Percentiles rank a stretch among this genome's conserved stretches.
Conservation (phyloP, 306 rosid species). For the Amphicarpaea edgeworthii region DNA sequence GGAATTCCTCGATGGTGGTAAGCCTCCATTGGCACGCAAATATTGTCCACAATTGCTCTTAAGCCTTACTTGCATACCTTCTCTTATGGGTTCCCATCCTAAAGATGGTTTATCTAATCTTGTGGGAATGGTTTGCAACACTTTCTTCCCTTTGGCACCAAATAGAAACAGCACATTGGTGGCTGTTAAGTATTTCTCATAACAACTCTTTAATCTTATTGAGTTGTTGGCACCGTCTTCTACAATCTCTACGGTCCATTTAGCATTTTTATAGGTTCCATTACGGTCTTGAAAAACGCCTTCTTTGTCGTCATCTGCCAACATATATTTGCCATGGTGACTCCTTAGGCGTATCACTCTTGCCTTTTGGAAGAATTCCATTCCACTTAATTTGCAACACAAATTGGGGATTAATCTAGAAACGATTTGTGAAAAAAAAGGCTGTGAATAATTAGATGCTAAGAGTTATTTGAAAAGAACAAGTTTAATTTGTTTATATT, state of each 20-base stretch:
- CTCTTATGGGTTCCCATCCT: constrained; percentile 80
- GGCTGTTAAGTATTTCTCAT: constrained; percentile 74
- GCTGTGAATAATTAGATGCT: not conserved
- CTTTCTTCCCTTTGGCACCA: constrained; percentile 75
- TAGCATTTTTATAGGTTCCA: constrained; percentile 58
- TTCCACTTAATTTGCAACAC: constrained; percentile 36
- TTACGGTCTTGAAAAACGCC: constrained; percentile 66
- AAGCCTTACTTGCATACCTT: constrained; percentile 64
- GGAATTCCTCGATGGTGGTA: constrained; percentile 83
- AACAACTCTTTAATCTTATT: constrained; percentile 68
- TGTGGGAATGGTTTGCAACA: constrained; percentile 62
- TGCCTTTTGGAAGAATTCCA: constrained; percentile 77
- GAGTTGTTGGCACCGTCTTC: constrained; percentile 11
- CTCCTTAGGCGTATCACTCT: constrained; percentile 65
- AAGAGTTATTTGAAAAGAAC: not conserved
- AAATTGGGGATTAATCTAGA: not conserved
- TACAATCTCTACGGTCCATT: constrained; percentile 71
- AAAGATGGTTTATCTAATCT: constrained; percentile 64
- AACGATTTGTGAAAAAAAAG: not conserved
- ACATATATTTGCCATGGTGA: constrained; percentile 71
- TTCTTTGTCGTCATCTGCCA: constrained; percentile 68
- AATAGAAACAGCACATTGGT: constrained; percentile 62
- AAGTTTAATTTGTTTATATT: constrained; percentile 5
- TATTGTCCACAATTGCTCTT: constrained; percentile 68
- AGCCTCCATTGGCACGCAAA: constrained; percentile 73